A percentile compares a stretch with the other conserved stretches of the same genome.
Conservation (phyloP, 352 stramenopile genomes). For the Pythium biforme region DNA sequence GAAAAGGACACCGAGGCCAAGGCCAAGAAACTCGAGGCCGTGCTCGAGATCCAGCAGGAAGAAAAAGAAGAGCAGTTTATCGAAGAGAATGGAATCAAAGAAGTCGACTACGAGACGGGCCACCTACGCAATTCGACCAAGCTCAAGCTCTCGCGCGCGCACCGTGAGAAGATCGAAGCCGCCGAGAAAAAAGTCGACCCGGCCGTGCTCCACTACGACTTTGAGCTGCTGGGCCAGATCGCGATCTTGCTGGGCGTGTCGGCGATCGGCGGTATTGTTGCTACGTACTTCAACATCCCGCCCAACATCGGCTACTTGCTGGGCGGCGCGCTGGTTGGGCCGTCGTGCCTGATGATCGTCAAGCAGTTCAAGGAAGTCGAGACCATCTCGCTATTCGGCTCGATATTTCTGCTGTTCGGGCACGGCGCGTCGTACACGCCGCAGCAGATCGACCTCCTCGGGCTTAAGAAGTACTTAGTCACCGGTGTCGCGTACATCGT, state of each 20-base stretch:
- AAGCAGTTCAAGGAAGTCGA: constrained; percentile 90
- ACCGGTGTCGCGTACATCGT: constrained; percentile 73
- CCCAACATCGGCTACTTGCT: constrained; percentile 91
- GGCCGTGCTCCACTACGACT: constrained; percentile 85
- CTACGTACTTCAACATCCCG: constrained; percentile 86
- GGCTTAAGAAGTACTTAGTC: constrained; percentile 68
- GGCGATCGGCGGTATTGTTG: constrained; percentile 87
- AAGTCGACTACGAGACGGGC: constrained; percentile 83
- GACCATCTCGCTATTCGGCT: constrained; percentile 93
- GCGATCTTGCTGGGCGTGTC: constrained; percentile 76
- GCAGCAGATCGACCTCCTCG: constrained; percentile 57
- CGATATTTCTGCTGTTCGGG: constrained; percentile 93
- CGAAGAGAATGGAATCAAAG: constrained; percentile 75
- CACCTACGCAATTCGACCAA: constrained; percentile 74
- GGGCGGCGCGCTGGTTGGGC: constrained; percentile 87
- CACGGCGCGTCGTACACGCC: constrained; percentile 76
- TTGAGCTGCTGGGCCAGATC: constrained; percentile 83
- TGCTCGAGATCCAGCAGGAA: constrained; percentile 74
- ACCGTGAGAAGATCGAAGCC: constrained; percentile 73
- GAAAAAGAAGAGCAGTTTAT: constrained; percentile 79
- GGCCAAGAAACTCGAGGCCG: constrained; percentile 74
- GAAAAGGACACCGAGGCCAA: constrained; percentile 80
- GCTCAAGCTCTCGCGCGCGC: constrained; percentile 51
- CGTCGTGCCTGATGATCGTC: constrained; percentile 84
- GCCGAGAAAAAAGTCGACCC: constrained; percentile 83